Evolutionary conservation across 768 basidiomycete species (phyloP), one percentile per base, ranked within the genome.

Genomic region (Crassisporium funariophilum): DNA sequence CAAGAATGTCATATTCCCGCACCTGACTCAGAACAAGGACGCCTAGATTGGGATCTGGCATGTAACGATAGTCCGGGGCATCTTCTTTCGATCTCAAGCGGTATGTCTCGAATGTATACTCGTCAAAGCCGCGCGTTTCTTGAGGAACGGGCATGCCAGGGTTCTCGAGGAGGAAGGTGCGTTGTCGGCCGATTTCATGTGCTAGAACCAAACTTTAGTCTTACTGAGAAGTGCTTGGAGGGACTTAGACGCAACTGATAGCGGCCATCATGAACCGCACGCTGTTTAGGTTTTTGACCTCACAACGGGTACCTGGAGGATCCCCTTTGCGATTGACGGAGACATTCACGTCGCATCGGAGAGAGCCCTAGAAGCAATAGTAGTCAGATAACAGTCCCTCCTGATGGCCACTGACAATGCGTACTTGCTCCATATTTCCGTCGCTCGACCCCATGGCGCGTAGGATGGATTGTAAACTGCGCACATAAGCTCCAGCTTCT

Each of bases 241-340:
- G 20, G 34, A 21, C 41, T 41, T 11, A 19, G 35, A 69, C 79
- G 12, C 47, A 31, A 97, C 95, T 77, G 41, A 98, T 91, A 10
- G 95, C 95, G 13, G 81, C 76, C 65, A 79, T 79, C 70, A 93
- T 86, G 65, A 87, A 93, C 53, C 81, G 82, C 34, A 97, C 75
- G 44, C 92, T 93, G 62, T 98, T 98, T 34, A 99, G 76, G 58
- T 99, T 99, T 68, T 99, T 99, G 57, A 99, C 83, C 67, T 99
- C 95, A 59, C 93, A 95, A 22, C 95, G 83, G 1, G 88, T 95
- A 2, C 94, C 86, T 1, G 70, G 83, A 3, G 79, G 66, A 5
- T 77, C 67, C 7, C 85, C 84, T 33, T 70, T 62, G 37, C 78
- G 77, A 58, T 91, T 88, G 5, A 98, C 81, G 4, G 95, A 98